A percentile compares a stretch with the other conserved stretches of the same genome.
phyloP scores from a whole-genome alignment of 352 stramenopile genomes.

The Phytophthora sp. region DNA sequence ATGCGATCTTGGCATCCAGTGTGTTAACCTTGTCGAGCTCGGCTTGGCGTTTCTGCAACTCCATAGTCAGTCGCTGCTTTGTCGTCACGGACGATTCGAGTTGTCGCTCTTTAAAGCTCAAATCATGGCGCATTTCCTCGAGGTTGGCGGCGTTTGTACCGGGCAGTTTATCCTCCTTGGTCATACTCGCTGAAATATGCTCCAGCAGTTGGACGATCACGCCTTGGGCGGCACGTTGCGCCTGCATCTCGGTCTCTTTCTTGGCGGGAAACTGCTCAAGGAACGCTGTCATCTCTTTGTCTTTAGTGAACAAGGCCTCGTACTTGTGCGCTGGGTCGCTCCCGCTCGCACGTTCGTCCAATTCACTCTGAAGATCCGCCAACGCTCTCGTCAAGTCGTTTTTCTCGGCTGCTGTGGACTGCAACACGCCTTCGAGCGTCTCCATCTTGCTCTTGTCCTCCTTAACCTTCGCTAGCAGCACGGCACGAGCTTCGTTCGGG shows the following conservation, averaged over 20 bases:
- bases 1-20: constrained; percentile 86
- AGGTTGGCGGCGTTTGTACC: constrained; percentile 62
- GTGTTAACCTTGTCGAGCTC: constrained; percentile 93
- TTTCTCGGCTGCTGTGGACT: constrained; percentile 58
- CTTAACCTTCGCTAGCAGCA: constrained; percentile 88
- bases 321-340: constrained; percentile 87
- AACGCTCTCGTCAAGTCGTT: constrained; percentile 61
- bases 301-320: constrained; percentile 87
- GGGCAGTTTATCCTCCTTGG: constrained; percentile 80
- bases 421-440: constrained; percentile 65
- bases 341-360: constrained; percentile 70
- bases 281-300: constrained; percentile 93
- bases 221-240: constrained; percentile 61
- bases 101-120: constrained; percentile 93
- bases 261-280: constrained; percentile 84
- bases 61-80: constrained; percentile 85
- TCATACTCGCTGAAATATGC: constrained; percentile 82
- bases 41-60: constrained; percentile 86
- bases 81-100: constrained; percentile 91
- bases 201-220: constrained; percentile 92
- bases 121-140: constrained; percentile 89
- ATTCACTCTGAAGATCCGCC: constrained; percentile 59
- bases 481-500: constrained; percentile 81
- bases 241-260: constrained; percentile 65
- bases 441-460: constrained; percentile 87